Evolutionary conservation across 169 alveolate genomes (phyloP).

Genomic region (Ichthyophthirius multifiliis): DNA sequence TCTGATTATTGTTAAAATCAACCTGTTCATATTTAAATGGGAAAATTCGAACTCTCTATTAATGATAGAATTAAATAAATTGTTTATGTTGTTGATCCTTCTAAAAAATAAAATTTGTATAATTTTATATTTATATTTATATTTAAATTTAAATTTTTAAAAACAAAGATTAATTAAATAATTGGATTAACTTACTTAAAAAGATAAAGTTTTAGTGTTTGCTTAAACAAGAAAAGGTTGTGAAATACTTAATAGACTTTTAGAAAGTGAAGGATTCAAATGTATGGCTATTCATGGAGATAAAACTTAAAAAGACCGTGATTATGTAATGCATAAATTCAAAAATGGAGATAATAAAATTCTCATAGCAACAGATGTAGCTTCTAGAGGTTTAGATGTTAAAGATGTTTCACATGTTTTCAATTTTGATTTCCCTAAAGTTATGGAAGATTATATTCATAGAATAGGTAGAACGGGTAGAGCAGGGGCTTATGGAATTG

Average conservation of each 20-base stretch:
- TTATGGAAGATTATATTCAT: conserved; percentile 96
- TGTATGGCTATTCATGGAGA: conserved; percentile 95
- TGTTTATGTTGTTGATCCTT: background rate
- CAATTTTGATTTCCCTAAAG: conserved; percentile 98
- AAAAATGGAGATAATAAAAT: conserved; percentile 62
- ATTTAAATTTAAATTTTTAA: background rate
- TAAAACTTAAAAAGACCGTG: conserved; percentile 93
- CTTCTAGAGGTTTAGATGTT: conserved; percentile 97
- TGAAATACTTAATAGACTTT: conserved; percentile 14
- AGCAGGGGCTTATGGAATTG: conserved; percentile 93
- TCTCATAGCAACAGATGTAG: conserved; percentile 92
- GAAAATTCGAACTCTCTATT: conserved; percentile 55
- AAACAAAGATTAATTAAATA: conserved; percentile 20
- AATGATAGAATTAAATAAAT: conserved; percentile 46
- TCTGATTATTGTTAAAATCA: conserved; percentile 92
- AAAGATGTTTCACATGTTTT: conserved; percentile 96
- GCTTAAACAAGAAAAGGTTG: conserved; percentile 39
- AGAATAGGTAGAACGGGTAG: conserved; percentile 99
- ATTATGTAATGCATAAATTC: conserved; percentile 67
- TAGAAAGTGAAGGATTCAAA: conserved; percentile 20
- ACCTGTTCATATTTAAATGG: conserved; percentile 97
- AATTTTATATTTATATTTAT: background rate
- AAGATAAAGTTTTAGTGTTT: conserved; percentile 35
- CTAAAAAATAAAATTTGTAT: background rate
- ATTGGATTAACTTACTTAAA: conserved; percentile 6